These are phyloP conservation scores for Flaveria trinervia DNA, from an alignment of 129 eudicot species.

Conservation along the genomic window DNA sequence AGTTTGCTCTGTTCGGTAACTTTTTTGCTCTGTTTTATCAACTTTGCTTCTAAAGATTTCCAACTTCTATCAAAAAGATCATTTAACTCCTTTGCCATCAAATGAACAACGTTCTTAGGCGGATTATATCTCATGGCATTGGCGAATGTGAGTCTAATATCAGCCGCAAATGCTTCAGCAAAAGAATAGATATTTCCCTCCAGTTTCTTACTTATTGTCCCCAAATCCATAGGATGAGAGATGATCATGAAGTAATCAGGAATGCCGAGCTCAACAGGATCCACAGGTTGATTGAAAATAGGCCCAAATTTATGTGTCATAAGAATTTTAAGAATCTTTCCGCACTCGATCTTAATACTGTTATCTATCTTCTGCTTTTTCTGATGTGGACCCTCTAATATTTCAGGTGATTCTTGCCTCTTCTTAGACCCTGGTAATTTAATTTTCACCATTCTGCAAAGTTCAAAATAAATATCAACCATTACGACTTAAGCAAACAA, in stretches of 20 bases:
- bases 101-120: conserved; percentile 46
- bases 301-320: conserved; percentile 40
- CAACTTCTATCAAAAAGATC: conserved; percentile 43
- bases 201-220: conserved; percentile 54
- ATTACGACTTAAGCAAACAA: not conserved
- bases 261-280: conserved; percentile 51
- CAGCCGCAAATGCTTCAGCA: conserved; percentile 62
- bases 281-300: conserved; percentile 59
- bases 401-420: conserved; percentile 42
- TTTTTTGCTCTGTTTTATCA: conserved; percentile 17
- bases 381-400: conserved; percentile 28
- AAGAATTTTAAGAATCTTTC: conserved; percentile 48
- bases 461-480: not conserved
- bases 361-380: conserved; percentile 67
- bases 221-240: conserved; percentile 78
- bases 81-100: conserved; percentile 49
- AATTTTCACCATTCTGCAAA: conserved; percentile 28
- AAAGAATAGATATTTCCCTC: conserved; percentile 40
- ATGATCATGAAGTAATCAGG: conserved; percentile 69
- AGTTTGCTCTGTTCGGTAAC: not conserved
- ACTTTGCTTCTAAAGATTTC: conserved; percentile 46
- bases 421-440: conserved; percentile 43
- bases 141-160: conserved; percentile 63
- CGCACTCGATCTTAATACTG: conserved; percentile 38
- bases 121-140: conserved; percentile 74